Percentiles rank a stretch among this genome's conserved stretches.
phyloP scores from a whole-genome alignment of 1,139 yeast species.

The Pichia sp. region DNA sequence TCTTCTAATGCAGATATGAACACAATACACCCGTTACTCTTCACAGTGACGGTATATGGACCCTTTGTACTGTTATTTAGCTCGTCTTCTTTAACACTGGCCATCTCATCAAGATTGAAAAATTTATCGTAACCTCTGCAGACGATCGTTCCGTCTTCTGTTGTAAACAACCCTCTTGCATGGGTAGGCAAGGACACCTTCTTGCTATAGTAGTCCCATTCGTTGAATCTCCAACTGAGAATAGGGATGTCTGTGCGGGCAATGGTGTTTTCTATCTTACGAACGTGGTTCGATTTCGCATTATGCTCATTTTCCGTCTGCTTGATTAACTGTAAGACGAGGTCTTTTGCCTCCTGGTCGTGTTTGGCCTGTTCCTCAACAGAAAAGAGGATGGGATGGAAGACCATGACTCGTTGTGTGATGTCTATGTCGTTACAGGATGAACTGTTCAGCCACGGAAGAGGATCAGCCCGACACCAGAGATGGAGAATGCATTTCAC shows the following conservation, averaged over 20 bases:
- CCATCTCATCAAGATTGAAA: slow-evolving; percentile 73
- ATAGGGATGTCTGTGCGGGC: slow-evolving; percentile 33
- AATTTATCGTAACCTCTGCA: slow-evolving; percentile 95
- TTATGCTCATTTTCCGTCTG: slow-evolving; percentile 6
- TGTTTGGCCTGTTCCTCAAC: background rate
- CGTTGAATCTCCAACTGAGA: slow-evolving; percentile 80
- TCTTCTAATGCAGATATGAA: slow-evolving; percentile 73
- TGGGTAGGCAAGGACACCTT: slow-evolving; percentile 59
- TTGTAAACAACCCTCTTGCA: slow-evolving; percentile 86
- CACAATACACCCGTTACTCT: slow-evolving; percentile 93
- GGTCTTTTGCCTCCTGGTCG: background rate
- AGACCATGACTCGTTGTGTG: background rate
- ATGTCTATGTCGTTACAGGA: background rate
- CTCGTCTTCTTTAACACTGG: slow-evolving; percentile 47
- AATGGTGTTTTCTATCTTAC: slow-evolving; percentile 34
- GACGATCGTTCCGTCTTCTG: slow-evolving; percentile 49
- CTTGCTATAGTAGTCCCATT: slow-evolving; percentile 75
- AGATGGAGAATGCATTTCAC: no score
- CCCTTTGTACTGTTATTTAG: slow-evolving; percentile 55
- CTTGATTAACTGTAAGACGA: background rate
- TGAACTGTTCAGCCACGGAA: no score
- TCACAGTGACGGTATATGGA: slow-evolving; percentile 78
- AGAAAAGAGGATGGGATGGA: slow-evolving; percentile 6
- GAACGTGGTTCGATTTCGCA: slow-evolving; percentile 32
- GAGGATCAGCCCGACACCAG: no score